Percentiles rank a stretch among this genome's conserved stretches.
Evolutionary conservation across 176 grass and related monocot species (phyloP).

Genomic region (Neostapfia colusana): DNA sequence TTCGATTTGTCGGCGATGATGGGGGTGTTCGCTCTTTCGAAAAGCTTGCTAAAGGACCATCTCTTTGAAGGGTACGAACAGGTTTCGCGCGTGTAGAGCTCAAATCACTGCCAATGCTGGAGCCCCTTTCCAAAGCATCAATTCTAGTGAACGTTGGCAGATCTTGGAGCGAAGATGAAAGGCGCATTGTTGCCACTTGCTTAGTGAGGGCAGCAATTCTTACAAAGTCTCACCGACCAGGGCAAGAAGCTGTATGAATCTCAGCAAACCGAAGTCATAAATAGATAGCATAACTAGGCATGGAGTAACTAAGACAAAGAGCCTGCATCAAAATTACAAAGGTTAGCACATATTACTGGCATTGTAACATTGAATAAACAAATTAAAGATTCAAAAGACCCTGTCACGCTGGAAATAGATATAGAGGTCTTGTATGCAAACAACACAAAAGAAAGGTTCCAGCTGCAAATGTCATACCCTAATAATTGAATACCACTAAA

Average conservation of each 20-base stretch:
- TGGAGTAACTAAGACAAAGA: constrained; percentile 1
- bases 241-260: neutral
- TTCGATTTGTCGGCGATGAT: constrained; percentile 74
- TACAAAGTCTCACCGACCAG: constrained; percentile 26
- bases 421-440: neutral
- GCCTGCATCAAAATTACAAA: constrained; percentile 23
- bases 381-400: constrained; percentile 2
- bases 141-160: constrained; percentile 67
- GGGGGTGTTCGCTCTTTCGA: constrained; percentile 89
- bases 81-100: constrained; percentile 56
- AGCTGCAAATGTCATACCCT: neutral
- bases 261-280: constrained; percentile 26
- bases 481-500: neutral
- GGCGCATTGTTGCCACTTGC: constrained; percentile 57
- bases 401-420: neutral
- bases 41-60: constrained; percentile 66
- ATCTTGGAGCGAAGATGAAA: constrained; percentile 90
- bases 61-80: constrained; percentile 66
- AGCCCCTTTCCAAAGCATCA: constrained; percentile 58
- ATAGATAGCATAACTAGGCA: constrained; percentile 16
- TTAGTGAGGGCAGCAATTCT: neutral
- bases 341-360: constrained; percentile 27
- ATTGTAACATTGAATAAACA: neutral
- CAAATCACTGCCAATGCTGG: constrained; percentile 54
- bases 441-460: neutral